phyloP scores from a whole-genome alignment of 2,329 filamentous ascomycete genomes.

The Coniochaeta pulveracea region DNA sequence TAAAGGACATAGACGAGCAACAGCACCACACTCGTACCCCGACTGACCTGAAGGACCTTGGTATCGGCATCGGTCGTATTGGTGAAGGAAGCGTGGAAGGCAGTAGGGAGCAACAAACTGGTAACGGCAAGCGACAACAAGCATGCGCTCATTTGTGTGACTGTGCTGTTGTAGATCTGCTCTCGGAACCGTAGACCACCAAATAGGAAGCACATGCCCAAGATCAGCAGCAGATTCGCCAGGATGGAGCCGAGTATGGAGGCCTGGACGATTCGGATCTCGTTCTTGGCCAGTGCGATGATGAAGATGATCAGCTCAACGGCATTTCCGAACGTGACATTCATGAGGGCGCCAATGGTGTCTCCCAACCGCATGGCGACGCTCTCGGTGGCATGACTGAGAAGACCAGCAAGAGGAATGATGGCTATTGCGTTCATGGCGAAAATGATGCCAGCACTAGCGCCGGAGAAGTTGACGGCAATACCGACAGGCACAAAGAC shows the following conservation, averaged over 20 bases:
- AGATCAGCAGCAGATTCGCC: slow-evolving; percentile 75
- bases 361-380: slow-evolving; percentile 64
- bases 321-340: slow-evolving; percentile 69
- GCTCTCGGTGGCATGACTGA: slow-evolving; percentile 65
- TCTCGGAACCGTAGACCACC: slow-evolving; percentile 63
- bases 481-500: slow-evolving; percentile 74
- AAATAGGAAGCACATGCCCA: slow-evolving; percentile 85
- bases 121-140: slow-evolving; percentile 53
- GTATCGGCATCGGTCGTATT: slow-evolving; percentile 40
- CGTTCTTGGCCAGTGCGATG: slow-evolving; percentile 67
- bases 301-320: slow-evolving; percentile 68
- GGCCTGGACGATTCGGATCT: slow-evolving; percentile 87
- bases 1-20: slow-evolving; percentile 63
- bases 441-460: slow-evolving; percentile 54
- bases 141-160: slow-evolving; percentile 64
- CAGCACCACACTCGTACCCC: slow-evolving; percentile 66
- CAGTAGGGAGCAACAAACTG: slow-evolving; percentile 23
- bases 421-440: slow-evolving; percentile 67
- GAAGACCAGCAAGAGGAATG: slow-evolving; percentile 59
- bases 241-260: slow-evolving; percentile 83
- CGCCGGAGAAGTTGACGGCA: slow-evolving; percentile 40
- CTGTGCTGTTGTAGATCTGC: slow-evolving; percentile 58
- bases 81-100: slow-evolving; percentile 60
- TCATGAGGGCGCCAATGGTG: slow-evolving; percentile 60
- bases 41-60: slow-evolving; percentile 60